Percentiles rank a stretch among this genome's conserved stretches.
phyloP scores from a whole-genome alignment of 257 asterid genomes.

The Salvia hispanica region DNA sequence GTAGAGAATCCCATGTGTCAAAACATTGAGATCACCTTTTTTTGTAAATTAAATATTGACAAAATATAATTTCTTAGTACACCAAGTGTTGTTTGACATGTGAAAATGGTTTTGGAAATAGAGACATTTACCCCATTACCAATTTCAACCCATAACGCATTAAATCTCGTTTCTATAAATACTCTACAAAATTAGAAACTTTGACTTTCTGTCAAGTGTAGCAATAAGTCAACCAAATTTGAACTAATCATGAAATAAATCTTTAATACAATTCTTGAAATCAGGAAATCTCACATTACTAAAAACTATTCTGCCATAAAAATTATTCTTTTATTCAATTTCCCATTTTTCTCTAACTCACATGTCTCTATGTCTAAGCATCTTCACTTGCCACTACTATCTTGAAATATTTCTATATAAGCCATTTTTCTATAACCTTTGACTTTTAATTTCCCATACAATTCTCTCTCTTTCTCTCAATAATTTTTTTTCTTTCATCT shows the following conservation, averaged over 20 bases:
- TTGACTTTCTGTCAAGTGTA: conserved; percentile 38
- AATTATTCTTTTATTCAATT: conserved; percentile 43
- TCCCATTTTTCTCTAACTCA: conserved; percentile 33
- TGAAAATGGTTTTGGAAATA: conserved; percentile 24
- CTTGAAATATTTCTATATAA: not conserved
- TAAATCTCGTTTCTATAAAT: conserved; percentile 7
- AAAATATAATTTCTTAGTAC: too few species aligned
- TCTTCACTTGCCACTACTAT: conserved; percentile 44
- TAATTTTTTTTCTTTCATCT: not conserved
- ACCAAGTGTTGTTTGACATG: not conserved
- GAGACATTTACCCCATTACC: conserved; percentile 24
- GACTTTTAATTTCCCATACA: conserved; percentile 44
- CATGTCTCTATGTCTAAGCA: conserved; percentile 45
- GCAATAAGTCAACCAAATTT: not conserved
- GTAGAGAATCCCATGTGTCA: not conserved
- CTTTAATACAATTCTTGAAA: not conserved
- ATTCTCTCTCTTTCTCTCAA: not conserved
- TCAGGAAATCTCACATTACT: conserved; percentile 10
- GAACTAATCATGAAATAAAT: not conserved
- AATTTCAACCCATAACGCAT: conserved; percentile 8
- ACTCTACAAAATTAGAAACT: conserved; percentile 5
- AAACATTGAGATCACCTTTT: too few species aligned
- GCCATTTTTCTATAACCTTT: conserved; percentile 26
- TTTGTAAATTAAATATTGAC: too few species aligned
- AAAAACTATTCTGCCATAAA: conserved; percentile 25